Base-by-base conservation (phyloP, 306 rosid species). In the Luffa aegyptiaca region DNA sequence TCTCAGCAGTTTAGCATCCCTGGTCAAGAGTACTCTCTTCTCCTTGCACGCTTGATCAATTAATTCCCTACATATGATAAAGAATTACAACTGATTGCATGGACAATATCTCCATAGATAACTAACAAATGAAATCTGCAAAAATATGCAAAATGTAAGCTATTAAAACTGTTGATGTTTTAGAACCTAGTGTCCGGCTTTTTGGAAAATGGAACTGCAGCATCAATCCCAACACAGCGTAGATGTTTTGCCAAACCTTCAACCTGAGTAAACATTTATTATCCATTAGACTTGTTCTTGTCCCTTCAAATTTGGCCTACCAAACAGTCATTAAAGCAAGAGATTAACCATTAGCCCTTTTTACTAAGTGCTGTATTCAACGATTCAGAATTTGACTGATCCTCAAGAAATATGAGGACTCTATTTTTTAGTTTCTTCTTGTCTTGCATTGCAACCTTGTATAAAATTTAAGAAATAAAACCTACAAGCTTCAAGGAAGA, bases 191-290 rank as follows among this genome's bases (percentile, higher is more conserved):
- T 77, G 79, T 88, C 93, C 31, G 98, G 96, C 84, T 84, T 94
- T 90, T 88, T 92, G 49, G 93, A 88, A 83, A 49, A 55, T 51
- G 98, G 96, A 74, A 90, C 81, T 81, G 97, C 98, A 77, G 97
- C 98, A 87, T 94, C 97, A 58, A 94, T 82, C 84, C 98, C 97
- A 75, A 91, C 97, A 78, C 97, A 94, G 13, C 97, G 88, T 87
- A 94, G 85, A 88, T 94, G 97, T 89, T 94, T 94, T 75, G 97
- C 98, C 85, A 94, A 88, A 81, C 98, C 97, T 90, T 91, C 97
- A 78, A 92, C 95, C 97, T 94, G 90, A 84, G 83, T 75, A 82
- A 79, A 84, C 53, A 69, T 33, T 78, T 57, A 12, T 59, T 70
- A 78, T 64, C 41, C 72, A 80, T 73, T 85, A 83, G 85, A 20